Evolutionary conservation across 2,329 filamentous ascomycete genomes (phyloP).

Genomic region (Alternaria atra): DNA sequence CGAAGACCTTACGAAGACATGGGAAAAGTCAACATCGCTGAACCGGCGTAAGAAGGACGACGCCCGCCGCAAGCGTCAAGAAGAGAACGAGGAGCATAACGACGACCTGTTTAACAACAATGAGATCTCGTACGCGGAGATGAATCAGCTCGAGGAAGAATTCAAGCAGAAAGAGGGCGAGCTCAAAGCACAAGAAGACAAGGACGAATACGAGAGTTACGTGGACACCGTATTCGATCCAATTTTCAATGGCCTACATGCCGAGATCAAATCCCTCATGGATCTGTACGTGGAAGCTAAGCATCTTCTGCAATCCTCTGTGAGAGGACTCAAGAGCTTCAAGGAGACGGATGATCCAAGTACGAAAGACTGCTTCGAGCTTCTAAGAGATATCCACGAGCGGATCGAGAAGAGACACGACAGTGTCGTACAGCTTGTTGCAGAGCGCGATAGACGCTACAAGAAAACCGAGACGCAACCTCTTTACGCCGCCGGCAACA

Average conservation of each 20-base stretch:
- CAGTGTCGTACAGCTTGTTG: slow-evolving; percentile 58
- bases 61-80: slow-evolving; percentile 60
- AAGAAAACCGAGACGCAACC: slow-evolving; percentile 64
- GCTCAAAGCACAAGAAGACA: slow-evolving; percentile 62
- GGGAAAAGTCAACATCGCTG: slow-evolving; percentile 57
- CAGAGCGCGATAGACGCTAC: slow-evolving; percentile 63
- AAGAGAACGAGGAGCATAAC: slow-evolving; percentile 62
- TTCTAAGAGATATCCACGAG: slow-evolving; percentile 54
- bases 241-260: slow-evolving; percentile 59
- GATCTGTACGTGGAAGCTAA: slow-evolving; percentile 55
- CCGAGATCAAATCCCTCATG: slow-evolving; percentile 60
- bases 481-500: slow-evolving; percentile 62
- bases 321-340: slow-evolving; percentile 35
- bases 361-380: slow-evolving; percentile 43
- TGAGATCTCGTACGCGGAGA: slow-evolving; percentile 66
- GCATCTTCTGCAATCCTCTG: slow-evolving; percentile 33
- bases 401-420: slow-evolving; percentile 61
- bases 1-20: slow-evolving; percentile 44
- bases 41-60: slow-evolving; percentile 58
- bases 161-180: slow-evolving; percentile 63
- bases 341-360: slow-evolving; percentile 25
- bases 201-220: slow-evolving; percentile 61
- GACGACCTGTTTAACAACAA: slow-evolving; percentile 65
- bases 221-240: slow-evolving; percentile 60
- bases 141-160: slow-evolving; percentile 63